phyloP scores from a whole-genome alignment of 176 grass and related monocot genomes.

The Urochloa ruziziensis region DNA sequence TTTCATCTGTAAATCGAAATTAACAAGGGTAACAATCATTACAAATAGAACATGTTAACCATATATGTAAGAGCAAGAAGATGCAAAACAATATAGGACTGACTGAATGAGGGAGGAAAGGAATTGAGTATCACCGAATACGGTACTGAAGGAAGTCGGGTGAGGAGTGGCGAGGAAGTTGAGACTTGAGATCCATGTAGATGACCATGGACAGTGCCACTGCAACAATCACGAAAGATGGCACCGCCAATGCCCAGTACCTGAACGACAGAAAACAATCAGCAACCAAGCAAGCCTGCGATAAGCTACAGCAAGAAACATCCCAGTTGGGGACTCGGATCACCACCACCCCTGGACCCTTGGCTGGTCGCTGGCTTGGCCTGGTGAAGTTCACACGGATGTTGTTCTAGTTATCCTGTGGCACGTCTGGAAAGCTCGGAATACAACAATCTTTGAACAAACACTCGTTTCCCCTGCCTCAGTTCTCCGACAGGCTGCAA shows the following conservation, averaged over 20 bases:
- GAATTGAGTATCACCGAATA: slow-evolving; percentile 49
- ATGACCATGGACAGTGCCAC: slow-evolving; percentile 35
- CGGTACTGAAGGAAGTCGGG: slow-evolving; percentile 46
- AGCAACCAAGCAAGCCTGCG: neutral
- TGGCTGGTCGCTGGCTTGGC: no score
- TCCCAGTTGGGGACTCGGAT: no score
- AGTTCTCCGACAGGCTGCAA: no score
- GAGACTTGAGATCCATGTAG: slow-evolving; percentile 65
- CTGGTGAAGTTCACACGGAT: no score
- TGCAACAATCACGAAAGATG: slow-evolving; percentile 51
- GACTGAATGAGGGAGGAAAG: neutral
- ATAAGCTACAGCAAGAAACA: neutral
- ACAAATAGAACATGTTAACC: neutral
- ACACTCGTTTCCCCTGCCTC: no score
- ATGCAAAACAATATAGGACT: no score
- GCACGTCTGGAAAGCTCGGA: no score
- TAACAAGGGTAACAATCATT: neutral
- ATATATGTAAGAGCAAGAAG: no score
- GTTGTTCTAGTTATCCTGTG: no score
- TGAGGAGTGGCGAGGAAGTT: slow-evolving; percentile 62
- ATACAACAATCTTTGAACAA: no score
- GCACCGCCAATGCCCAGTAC: slow-evolving; percentile 68
- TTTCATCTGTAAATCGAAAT: slow-evolving; percentile 21
- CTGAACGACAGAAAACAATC: neutral
- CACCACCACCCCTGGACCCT: no score